Conservation (phyloP, 116 monocot genomes). For the Posidonia oceanica region DNA sequence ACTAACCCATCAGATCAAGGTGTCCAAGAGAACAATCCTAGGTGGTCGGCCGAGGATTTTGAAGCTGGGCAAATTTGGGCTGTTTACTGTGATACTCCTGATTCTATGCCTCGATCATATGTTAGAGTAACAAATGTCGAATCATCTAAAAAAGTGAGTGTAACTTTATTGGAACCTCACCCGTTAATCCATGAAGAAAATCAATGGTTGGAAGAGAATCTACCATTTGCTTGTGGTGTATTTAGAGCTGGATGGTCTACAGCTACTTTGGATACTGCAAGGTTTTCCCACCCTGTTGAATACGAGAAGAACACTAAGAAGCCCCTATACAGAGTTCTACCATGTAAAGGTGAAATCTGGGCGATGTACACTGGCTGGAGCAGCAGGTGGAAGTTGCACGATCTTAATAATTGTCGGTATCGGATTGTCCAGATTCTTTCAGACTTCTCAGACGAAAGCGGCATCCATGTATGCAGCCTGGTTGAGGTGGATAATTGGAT, state of each 20-base stretch:
- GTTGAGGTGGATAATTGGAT: conserved; percentile 14
- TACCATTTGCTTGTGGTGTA: conserved; percentile 30
- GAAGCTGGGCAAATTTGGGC: conserved; percentile 16
- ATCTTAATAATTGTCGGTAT: conserved; percentile 11
- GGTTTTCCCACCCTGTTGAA: conserved; percentile 27
- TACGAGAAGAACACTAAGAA: conserved; percentile 22
- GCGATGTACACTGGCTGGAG: conserved; percentile 23
- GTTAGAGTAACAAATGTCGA: conserved; percentile 16
- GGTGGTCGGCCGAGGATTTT: conserved; percentile 9
- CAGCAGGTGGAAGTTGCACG: conserved; percentile 8
- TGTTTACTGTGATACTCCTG: conserved; percentile 11
- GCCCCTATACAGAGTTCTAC: conserved; percentile 29
- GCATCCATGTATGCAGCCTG: conserved; percentile 23
- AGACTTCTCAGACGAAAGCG: conserved; percentile 23
- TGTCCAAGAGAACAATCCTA: background rate
- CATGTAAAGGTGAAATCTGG: conserved; percentile 38
- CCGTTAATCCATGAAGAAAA: conserved; percentile 30
- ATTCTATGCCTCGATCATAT: conserved; percentile 25
- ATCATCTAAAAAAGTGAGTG: conserved; percentile 13
- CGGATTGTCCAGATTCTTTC: conserved; percentile 39
- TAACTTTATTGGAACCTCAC: conserved; percentile 33
- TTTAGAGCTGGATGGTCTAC: conserved; percentile 13
- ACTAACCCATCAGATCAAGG: background rate
- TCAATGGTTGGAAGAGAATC: conserved; percentile 25
- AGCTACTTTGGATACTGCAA: conserved; percentile 9